Base-by-base conservation (phyloP, 306 rosid genomes). In the Nissolia schottii region DNA sequence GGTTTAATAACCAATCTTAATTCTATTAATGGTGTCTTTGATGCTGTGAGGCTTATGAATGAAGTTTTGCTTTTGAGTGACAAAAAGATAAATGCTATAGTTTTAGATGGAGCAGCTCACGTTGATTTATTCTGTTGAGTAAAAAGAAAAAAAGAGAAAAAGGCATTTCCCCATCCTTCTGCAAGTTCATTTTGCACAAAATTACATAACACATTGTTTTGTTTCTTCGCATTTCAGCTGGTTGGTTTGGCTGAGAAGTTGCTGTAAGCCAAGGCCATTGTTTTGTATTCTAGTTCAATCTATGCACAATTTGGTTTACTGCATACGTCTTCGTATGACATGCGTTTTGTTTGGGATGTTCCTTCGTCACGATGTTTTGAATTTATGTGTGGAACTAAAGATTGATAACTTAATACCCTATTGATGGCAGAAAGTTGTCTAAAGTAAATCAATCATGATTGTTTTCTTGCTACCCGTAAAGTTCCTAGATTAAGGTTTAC, bases 221-320 rank as follows among this genome's bases (percentile, higher is more conserved):
- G 32, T 24, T 38, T 70, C 41, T 37, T 70, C 18, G 23, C 64
- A 38, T 70, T 37, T 54, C 18, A 35, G 53, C 9, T 6, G 50
- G 46, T 35, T 69, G 10, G 12, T 13, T 70, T 70, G 66, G 22
- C 34, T 64, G 55, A 65, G 67, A 54, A 41, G 24, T 55, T 61
- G 22, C n/a, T 48, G n/a, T n/a, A 3, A 37, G 50, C 43, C 6
- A 25, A n/a, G n/a, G n/a, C n/a, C n/a, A n/a, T 71, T 51, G 37
- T 57, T 56, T 23, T 67, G 16, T 10, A 15, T 55, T 57, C 69
- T 6, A 8, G 28, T 43, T 37, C 6, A 32, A 49, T 65, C 29
- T 32, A 13, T 14, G 45, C 61, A 37, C 46, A 28, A 43, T 45
- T 16, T 32, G 59, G 48, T 71, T 55, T 62, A 40, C 20, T 43